These are phyloP conservation scores for Alternaria longipes DNA, from an alignment of 2,329 filamentous ascomycete genomes.

Conservation along the genomic window DNA sequence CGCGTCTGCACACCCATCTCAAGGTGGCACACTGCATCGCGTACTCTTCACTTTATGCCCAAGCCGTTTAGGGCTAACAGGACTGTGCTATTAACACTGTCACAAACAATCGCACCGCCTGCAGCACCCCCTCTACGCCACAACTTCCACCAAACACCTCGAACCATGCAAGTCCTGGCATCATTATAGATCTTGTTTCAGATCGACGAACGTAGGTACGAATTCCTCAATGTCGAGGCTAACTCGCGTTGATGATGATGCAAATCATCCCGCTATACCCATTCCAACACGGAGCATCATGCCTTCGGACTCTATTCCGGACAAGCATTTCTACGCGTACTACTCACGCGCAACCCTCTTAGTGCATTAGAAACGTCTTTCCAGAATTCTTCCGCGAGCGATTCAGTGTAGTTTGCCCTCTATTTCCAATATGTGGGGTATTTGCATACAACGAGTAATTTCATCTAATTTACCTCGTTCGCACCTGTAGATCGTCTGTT, in stretches of 20 bases:
- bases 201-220: not conserved
- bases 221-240: not conserved
- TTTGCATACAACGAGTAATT: constrained; percentile 28
- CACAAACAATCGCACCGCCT: not conserved
- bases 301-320: constrained; percentile 5
- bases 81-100: not conserved
- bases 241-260: not conserved
- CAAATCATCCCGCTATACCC: constrained; percentile 10
- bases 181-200: not conserved
- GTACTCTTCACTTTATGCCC: not conserved
- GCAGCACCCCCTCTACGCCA: not conserved
- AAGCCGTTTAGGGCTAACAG: no score
- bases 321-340: constrained; percentile 9
- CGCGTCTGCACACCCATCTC: not conserved
- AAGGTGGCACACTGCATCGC: not conserved
- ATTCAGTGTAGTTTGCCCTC: constrained; percentile 16
- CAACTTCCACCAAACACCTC: not conserved
- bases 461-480: constrained; percentile 38
- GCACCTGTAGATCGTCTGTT: constrained; percentile 24
- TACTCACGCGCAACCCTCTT: constrained; percentile 9
- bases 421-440: constrained; percentile 29
- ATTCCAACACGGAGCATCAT: constrained; percentile 19
- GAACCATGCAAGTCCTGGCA: not conserved
- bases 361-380: constrained; percentile 11
- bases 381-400: constrained; percentile 32